Conservation (phyloP, 192 early-diverging fungal species). For the Gigaspora rosea region DNA sequence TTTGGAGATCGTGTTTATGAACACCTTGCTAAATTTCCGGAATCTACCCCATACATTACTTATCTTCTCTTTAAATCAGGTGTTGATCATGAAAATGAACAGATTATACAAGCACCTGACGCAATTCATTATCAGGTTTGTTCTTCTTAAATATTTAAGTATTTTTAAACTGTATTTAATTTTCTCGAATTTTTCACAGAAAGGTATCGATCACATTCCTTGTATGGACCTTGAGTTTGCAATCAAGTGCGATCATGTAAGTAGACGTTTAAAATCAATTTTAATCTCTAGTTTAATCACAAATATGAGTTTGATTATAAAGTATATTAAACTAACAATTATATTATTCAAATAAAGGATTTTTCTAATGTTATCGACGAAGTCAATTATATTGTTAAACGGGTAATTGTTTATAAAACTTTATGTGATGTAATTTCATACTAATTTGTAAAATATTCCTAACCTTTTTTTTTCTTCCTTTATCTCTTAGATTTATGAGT, state of each 20-base stretch:
- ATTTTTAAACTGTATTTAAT: neutral
- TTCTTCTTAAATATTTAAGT: neutral
- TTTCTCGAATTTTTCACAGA: neutral
- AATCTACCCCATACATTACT: neutral
- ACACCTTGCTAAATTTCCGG: neutral
- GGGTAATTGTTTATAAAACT: neutral
- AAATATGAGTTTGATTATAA: too few relatives aligned
- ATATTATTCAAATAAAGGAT: neutral
- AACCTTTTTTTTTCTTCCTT: neutral
- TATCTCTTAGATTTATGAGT: constrained; percentile 33
- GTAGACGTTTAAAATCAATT: too few relatives aligned
- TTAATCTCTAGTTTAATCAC: too few relatives aligned
- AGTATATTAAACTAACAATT: too few relatives aligned
- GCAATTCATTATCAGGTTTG: constrained; percentile 38
- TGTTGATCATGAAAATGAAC: neutral
- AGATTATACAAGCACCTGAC: constrained; percentile 26
- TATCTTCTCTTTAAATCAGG: neutral
- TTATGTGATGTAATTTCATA: neutral
- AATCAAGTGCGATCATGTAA: constrained; percentile 31
- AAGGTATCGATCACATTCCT: constrained; percentile 33
- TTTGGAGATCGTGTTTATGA: neutral
- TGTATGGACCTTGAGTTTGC: constrained; percentile 22
- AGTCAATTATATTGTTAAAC: neutral
- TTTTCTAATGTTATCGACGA: constrained; percentile 36
- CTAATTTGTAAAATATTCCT: neutral